phyloP scores from a whole-genome alignment of 2,329 filamentous ascomycete species.

The Xylariaceae sp. region DNA sequence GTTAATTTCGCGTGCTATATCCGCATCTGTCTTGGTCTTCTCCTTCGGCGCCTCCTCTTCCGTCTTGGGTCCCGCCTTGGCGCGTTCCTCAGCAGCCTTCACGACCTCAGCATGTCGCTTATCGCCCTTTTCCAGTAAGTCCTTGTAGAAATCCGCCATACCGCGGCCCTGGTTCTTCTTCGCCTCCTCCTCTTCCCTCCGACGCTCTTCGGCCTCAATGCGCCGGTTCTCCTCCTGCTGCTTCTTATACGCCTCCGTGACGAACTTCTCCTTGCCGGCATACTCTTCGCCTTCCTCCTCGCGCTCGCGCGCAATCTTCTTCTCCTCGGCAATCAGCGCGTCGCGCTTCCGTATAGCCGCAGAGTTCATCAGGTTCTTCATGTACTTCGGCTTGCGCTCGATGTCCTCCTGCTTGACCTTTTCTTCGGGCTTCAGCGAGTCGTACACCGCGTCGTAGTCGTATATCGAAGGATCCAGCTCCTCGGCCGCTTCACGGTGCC shows the following conservation, averaged over 20 bases:
- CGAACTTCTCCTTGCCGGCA: slow-evolving; percentile 78
- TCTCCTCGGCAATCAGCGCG: slow-evolving; percentile 71
- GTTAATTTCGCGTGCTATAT: slow-evolving; percentile 63
- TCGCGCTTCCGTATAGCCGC: slow-evolving; percentile 75
- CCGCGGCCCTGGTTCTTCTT: slow-evolving; percentile 61
- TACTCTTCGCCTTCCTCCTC: slow-evolving; percentile 77
- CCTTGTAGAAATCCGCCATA: slow-evolving; percentile 74
- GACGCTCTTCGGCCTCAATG: slow-evolving; percentile 66
- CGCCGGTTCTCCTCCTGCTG: slow-evolving; percentile 71
- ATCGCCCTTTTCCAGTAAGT: slow-evolving; percentile 66
- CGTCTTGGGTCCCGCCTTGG: slow-evolving; percentile 37
- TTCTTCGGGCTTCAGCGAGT: slow-evolving; percentile 64
- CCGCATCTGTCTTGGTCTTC: slow-evolving; percentile 52
- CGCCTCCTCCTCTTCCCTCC: slow-evolving; percentile 58
- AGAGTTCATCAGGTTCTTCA: slow-evolving; percentile 66
- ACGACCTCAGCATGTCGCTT: slow-evolving; percentile 63
- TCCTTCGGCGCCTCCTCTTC: slow-evolving; percentile 34
- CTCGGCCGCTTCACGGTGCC: slow-evolving; percentile 59
- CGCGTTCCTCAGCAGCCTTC: slow-evolving; percentile 57
- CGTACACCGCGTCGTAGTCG: slow-evolving; percentile 80
- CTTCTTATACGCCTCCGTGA: slow-evolving; percentile 75
- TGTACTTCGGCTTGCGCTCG: slow-evolving; percentile 70
- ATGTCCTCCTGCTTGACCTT: slow-evolving; percentile 46
- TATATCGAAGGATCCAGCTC: slow-evolving; percentile 69
- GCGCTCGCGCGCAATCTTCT: slow-evolving; percentile 70